Percentiles rank a stretch among this genome's conserved stretches.
Evolutionary conservation across 2,329 filamentous ascomycete genomes (phyloP).

Genomic region (Fusarium sp.): DNA sequence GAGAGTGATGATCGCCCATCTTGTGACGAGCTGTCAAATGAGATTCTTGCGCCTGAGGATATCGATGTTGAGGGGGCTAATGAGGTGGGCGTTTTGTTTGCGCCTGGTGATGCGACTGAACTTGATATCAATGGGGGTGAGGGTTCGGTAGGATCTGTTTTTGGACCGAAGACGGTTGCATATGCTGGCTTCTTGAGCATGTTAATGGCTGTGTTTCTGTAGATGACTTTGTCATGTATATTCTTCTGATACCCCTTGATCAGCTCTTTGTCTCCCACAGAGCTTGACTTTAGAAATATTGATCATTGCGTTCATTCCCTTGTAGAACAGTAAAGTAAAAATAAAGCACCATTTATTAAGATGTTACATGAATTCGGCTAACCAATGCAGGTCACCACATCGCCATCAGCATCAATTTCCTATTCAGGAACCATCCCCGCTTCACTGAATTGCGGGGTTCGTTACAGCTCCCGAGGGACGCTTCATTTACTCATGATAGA

Average conservation of each 20-base stretch:
- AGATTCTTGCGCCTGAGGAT: slow-evolving; percentile 60
- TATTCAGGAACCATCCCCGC: slow-evolving; percentile 17
- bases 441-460: slow-evolving; percentile 37
- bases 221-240: background rate
- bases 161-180: background rate
- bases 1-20: slow-evolving; percentile 55
- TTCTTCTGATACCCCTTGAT: background rate
- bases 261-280: background rate
- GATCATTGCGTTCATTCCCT: background rate
- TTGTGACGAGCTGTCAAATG: slow-evolving; percentile 65
- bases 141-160: slow-evolving; percentile 18
- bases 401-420: slow-evolving; percentile 32
- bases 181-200: slow-evolving; percentile 14
- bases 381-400: slow-evolving; percentile 45
- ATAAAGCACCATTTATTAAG: background rate
- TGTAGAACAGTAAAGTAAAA: background rate
- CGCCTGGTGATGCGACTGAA: slow-evolving; percentile 62
- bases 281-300: background rate
- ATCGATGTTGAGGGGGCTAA: slow-evolving; percentile 59
- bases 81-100: slow-evolving; percentile 61
- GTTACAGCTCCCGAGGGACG: slow-evolving; percentile 11
- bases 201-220: slow-evolving; percentile 5
- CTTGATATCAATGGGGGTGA: slow-evolving; percentile 48
- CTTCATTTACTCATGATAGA: slow-evolving; percentile 14
- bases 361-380: slow-evolving; percentile 33